These are phyloP conservation scores for Monosporascus sp. DNA, from an alignment of 2,329 filamentous ascomycete genomes.

Conservation along the genomic window DNA sequence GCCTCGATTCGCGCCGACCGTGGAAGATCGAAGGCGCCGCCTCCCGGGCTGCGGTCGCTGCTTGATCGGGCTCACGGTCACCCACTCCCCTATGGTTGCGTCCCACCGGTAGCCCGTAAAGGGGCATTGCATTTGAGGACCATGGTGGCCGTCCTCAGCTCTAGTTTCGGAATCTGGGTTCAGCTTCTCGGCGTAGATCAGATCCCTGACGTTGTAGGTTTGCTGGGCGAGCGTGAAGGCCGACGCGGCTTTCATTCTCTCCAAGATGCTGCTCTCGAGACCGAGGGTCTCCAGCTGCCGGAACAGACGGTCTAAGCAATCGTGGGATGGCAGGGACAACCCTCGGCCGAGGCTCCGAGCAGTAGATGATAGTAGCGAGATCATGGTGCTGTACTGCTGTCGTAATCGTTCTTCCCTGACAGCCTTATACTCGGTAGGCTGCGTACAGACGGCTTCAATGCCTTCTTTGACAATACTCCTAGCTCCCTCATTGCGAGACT, in stretches of 20 bases:
- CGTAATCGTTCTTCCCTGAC: constrained; percentile 10
- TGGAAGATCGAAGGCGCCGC: constrained; percentile 16
- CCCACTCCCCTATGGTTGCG: constrained; percentile 53
- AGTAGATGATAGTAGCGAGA: constrained; percentile 24
- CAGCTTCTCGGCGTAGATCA: constrained; percentile 48
- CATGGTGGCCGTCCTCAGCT: neutral
- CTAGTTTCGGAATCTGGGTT: neutral
- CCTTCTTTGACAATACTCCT: constrained; percentile 6
- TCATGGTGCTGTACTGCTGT: constrained; percentile 19
- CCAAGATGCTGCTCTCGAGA: constrained; percentile 27
- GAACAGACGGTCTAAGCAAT: constrained; percentile 31
- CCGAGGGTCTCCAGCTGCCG: constrained; percentile 31
- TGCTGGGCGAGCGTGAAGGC: constrained; percentile 48
- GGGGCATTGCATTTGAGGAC: constrained; percentile 8
- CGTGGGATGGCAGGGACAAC: constrained; percentile 20
- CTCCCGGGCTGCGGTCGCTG: constrained; percentile 12
- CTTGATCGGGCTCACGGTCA: constrained; percentile 40
- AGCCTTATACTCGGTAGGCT: constrained; percentile 3
- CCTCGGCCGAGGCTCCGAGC: constrained; percentile 24
- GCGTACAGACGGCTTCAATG: constrained; percentile 13
- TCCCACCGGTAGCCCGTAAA: constrained; percentile 44
- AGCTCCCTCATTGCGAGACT: constrained; percentile 7
- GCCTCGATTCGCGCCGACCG: neutral
- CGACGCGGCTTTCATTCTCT: constrained; percentile 38
- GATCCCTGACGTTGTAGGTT: constrained; percentile 47